These are phyloP conservation scores for Colletotrichum orbiculare DNA, from an alignment of 2,329 filamentous ascomycete species.

Conservation along the genomic window DNA sequence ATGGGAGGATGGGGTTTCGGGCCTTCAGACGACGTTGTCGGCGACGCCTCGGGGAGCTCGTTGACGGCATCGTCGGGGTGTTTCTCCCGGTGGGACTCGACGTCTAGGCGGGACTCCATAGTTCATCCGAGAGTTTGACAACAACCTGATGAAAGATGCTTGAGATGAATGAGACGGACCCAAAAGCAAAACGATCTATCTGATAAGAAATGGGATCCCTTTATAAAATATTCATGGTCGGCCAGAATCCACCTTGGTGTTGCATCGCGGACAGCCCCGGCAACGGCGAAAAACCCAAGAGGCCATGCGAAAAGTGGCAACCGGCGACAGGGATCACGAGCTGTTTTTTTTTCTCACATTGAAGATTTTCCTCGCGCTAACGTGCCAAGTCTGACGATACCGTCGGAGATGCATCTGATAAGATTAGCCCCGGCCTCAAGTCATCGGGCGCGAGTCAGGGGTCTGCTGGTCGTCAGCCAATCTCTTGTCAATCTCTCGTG, in stretches of 20 bases:
- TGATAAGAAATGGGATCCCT: no score
- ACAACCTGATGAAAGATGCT: background rate
- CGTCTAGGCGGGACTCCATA: constrained; percentile 25
- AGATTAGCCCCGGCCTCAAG: constrained; percentile 21
- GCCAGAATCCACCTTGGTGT: no score
- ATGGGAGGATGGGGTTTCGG: constrained; percentile 20
- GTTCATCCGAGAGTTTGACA: constrained; percentile 4
- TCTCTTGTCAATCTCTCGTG: constrained; percentile 6
- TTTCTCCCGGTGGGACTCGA: constrained; percentile 24
- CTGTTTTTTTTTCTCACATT: constrained; percentile 6
- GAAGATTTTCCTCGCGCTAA: constrained; percentile 18
- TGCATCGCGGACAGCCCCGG: no score
- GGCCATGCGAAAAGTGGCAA: constrained; percentile 1
- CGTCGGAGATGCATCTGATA: constrained; percentile 33
- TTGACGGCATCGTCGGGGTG: constrained; percentile 24
- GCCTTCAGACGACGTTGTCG: constrained; percentile 8
- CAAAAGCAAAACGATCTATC: no score
- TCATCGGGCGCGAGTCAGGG: constrained; percentile 24
- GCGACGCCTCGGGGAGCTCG: constrained; percentile 11
- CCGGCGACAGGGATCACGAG: constrained; percentile 6
- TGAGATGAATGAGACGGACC: no score
- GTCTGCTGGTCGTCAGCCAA: constrained; percentile 8
- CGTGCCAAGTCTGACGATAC: constrained; percentile 22
- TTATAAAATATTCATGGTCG: no score
- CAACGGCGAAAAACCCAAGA: background rate